Evolutionary conservation across 805 yeast species (phyloP).

Genomic region (Hanseniaspora jakobsenii): DNA sequence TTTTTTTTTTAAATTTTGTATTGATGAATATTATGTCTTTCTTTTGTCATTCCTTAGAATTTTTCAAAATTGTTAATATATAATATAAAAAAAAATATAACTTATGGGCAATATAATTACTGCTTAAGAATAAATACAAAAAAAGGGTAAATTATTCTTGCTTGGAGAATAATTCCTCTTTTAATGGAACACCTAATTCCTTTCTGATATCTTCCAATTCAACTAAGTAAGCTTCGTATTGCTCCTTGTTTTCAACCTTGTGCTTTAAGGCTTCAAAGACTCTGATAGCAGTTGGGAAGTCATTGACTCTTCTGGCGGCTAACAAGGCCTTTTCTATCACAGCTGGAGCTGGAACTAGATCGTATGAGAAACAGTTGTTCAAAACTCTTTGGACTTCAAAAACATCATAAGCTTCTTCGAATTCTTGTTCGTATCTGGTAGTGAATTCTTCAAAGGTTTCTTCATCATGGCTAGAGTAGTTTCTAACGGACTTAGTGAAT

Average conservation of each 20-base stretch:
- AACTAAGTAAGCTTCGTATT: constrained; percentile 89
- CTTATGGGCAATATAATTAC: too few relatives aligned
- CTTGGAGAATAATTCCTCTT: constrained; percentile 66
- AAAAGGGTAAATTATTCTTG: constrained; percentile 6
- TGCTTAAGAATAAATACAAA: too few relatives aligned
- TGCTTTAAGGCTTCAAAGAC: constrained; percentile 93
- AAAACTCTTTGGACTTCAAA: constrained; percentile 87
- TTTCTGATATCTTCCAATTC: constrained; percentile 85
- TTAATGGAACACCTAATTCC: constrained; percentile 84
- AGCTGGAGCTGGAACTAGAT: constrained; percentile 94
- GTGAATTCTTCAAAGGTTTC: constrained; percentile 94
- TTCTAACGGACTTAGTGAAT: constrained; percentile 35
- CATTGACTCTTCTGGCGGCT: constrained; percentile 98
- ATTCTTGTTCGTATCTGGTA: constrained; percentile 81
- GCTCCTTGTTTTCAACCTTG: constrained; percentile 89
- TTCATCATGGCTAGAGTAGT: constrained; percentile 73
- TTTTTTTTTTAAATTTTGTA: too few relatives aligned
- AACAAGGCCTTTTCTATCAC: constrained; percentile 90
- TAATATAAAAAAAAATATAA: too few relatives aligned
- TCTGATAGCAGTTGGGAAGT: constrained; percentile 96
- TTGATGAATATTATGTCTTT: too few relatives aligned
- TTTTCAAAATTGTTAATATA: too few relatives aligned
- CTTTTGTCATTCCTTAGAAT: too few relatives aligned
- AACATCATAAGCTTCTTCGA: constrained; percentile 81
- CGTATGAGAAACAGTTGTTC: constrained; percentile 96